Conservation (phyloP, 257 asterid genomes). For the Salvia miltiorrhiza region DNA sequence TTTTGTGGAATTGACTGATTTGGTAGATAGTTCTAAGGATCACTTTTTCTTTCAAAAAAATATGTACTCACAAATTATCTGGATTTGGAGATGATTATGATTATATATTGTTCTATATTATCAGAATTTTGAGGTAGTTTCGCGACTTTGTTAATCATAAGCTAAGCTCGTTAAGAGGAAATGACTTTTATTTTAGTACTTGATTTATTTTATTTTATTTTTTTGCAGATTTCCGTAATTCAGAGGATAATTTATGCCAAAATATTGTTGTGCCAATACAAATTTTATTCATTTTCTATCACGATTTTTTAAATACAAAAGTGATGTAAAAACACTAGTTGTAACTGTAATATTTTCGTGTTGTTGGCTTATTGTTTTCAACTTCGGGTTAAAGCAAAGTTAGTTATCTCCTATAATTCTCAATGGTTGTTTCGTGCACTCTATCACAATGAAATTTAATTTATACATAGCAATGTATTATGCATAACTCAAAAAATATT, state of each 20-base stretch:
- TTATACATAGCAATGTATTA: no score
- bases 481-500: no score
- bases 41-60: no score
- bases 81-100: no score
- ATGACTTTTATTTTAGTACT: neutral
- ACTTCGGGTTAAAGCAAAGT: conserved; percentile 4
- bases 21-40: neutral
- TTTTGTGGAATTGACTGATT: neutral
- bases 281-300: neutral
- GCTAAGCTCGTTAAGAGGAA: neutral
- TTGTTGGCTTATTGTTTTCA: neutral
- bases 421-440: neutral
- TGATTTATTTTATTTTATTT: no score
- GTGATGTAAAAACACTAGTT: neutral
- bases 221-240: no score
- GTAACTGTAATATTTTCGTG: neutral
- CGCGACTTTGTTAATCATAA: neutral
- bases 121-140: neutral
- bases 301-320: neutral
- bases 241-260: no score
- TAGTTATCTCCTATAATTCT: neutral
- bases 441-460: neutral
- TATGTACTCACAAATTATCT: no score
- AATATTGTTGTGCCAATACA: no score
- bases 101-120: no score